phyloP scores from a whole-genome alignment of 805 yeast genomes.

The Cyberlindnera galapagoensis region DNA sequence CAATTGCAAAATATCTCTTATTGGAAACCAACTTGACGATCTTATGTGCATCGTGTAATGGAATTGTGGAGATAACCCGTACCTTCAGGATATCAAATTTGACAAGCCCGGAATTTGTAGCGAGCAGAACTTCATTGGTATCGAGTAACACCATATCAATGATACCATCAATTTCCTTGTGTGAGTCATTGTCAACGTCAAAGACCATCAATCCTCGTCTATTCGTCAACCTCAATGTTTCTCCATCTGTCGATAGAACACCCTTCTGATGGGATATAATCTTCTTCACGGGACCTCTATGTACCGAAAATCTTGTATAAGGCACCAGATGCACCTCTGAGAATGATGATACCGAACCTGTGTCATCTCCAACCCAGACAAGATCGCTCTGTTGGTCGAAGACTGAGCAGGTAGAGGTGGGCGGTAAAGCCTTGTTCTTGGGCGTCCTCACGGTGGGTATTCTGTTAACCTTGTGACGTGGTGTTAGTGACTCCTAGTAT shows the following conservation, averaged over 20 bases:
- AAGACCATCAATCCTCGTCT: slow-evolving; percentile 49
- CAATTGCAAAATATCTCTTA: slow-evolving; percentile 50
- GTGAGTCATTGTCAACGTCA: slow-evolving; percentile 20
- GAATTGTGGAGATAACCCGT: slow-evolving; percentile 28
- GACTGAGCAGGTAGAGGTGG: slow-evolving; percentile 23
- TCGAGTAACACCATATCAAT: slow-evolving; percentile 26
- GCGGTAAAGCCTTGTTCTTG: slow-evolving; percentile 9
- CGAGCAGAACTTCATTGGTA: slow-evolving; percentile 39
- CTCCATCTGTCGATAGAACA: slow-evolving; percentile 48
- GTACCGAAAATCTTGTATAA: slow-evolving; percentile 54
- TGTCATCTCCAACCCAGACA: slow-evolving; percentile 76
- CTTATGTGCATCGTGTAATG: slow-evolving; percentile 39
- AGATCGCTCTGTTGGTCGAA: slow-evolving; percentile 75
- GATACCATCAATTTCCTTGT: slow-evolving; percentile 28
- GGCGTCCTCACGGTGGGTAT: slow-evolving; percentile 22
- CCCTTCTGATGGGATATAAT: slow-evolving; percentile 51
- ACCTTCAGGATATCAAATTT: slow-evolving; percentile 38
- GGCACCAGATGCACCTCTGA: slow-evolving; percentile 43
- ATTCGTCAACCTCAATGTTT: slow-evolving; percentile 45
- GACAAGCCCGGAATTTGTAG: slow-evolving; percentile 34
- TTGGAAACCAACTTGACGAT: slow-evolving; percentile 45
- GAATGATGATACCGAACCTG: slow-evolving; percentile 35
- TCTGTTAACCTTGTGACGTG: slow-evolving; percentile 9
- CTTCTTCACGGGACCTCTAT: slow-evolving; percentile 42
- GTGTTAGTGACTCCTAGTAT: neutral